Base-by-base conservation (phyloP, 2,329 filamentous ascomycete genomes). In the Ascocoryne sarcoides region DNA sequence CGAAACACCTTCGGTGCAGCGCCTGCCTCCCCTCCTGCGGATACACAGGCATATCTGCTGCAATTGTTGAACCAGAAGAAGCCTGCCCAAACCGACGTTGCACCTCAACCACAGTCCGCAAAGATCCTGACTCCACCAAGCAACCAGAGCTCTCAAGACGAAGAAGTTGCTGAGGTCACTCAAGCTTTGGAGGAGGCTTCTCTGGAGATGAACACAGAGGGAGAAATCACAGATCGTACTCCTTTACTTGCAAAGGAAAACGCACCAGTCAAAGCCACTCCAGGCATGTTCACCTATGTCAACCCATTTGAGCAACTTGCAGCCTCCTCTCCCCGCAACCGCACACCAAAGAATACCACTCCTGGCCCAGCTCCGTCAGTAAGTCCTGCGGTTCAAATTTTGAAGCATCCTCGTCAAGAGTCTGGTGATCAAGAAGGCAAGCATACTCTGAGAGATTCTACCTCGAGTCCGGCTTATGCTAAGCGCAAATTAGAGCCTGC, bases 41-140 rank as follows among this genome's bases (percentile, higher is more conserved):
- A 87, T 60, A 85, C 88, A 4, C 84, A 93, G 62, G 81, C 90
- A 48, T 84, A 92, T 57, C 70, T 98, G 35, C 76, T 96, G 47
- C 83, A 86, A 53, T 70, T 96, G 43, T 73, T 98, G 48, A 92
- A 88, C 56, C 80, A 83, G 36, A 79, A 84, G 38, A 88, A 82
- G 64, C 76, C 77, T 10, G 68, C 70, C 43, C 76, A 81, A 60
- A 68, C 65, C 35, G 74, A 79, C 14, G 39, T 36, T 10, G 37
- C 42, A 12, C 50, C 51, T 21, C 48, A 47, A 26, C 19, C 52
- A 10, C 54, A 56, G 41, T 41, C 47, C n/a, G 43, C 52, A 12
- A 55, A 55, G 17, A 46, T 48, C n/a, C 39, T 58, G 43, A 61
- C 62, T 44, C 58, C 61, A 47, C 57, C 62, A 54, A 62, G 65